phyloP scores from a whole-genome alignment of 192 early-diverging fungal species.

The Rhizophagus sp. region DNA sequence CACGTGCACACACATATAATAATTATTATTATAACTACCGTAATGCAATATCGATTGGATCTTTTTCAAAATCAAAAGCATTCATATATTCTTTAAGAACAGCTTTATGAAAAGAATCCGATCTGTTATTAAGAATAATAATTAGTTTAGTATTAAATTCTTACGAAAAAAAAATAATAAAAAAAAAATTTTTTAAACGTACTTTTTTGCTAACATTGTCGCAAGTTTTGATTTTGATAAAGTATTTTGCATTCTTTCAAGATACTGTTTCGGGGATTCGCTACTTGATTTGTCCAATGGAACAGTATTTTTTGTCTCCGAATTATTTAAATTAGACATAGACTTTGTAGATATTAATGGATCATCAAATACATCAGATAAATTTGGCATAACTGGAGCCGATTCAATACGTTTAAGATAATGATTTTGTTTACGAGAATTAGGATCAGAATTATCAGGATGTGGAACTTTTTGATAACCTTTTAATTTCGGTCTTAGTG shows the following conservation, averaged over 20 bases:
- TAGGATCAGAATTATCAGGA: background rate
- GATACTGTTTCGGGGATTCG: conserved; percentile 43
- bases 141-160: background rate
- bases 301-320: background rate
- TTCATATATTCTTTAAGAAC: conserved; percentile 60
- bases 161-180: too few relatives aligned
- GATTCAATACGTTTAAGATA: conserved; percentile 28
- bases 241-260: conserved; percentile 49
- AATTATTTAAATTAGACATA: conserved; percentile 25
- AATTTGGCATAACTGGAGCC: conserved; percentile 1
- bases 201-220: conserved; percentile 53
- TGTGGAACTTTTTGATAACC: background rate
- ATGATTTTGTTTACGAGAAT: background rate
- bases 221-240: conserved; percentile 55
- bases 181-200: background rate
- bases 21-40: conserved; percentile 34
- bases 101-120: conserved; percentile 54
- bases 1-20: background rate
- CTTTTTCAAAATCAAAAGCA: conserved; percentile 60
- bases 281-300: conserved; percentile 25
- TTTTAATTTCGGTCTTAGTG: background rate
- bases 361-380: background rate
- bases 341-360: background rate
- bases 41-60: conserved; percentile 68
- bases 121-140: conserved; percentile 9